A percentile compares a stretch with the other conserved stretches of the same genome.
Conservation (phyloP, 352 stramenopile genomes). For the Phytophthora fragariae region DNA sequence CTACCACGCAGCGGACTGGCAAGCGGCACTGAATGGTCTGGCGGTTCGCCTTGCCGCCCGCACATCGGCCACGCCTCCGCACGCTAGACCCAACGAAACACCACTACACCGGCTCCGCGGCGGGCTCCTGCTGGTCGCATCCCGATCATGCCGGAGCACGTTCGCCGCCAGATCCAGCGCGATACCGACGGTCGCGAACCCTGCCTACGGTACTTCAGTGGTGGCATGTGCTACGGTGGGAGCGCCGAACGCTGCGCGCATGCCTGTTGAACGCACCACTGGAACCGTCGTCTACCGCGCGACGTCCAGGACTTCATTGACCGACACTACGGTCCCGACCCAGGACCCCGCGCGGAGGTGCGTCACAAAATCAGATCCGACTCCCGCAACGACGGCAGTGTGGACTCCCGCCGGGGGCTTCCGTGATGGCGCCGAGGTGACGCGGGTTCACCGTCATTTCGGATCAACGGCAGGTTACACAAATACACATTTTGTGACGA, state of each 20-base stretch:
- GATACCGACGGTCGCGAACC: neutral
- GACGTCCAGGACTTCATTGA: no score
- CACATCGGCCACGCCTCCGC: neutral
- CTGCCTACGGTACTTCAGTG: neutral
- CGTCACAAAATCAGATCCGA: no score
- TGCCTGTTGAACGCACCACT: neutral
- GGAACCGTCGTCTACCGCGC: neutral
- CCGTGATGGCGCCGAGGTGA: no score
- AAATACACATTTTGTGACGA: no score
- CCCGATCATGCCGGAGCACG: neutral
- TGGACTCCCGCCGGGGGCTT: no score
- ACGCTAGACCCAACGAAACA: neutral
- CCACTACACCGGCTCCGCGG: no score
- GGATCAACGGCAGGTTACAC: no score
- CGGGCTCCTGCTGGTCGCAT: neutral
- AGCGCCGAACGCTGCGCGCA: neutral
- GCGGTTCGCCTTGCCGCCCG: neutral
- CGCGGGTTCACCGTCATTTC: no score
- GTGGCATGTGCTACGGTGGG: neutral
- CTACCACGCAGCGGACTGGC: neutral
- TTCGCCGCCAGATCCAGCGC: neutral
- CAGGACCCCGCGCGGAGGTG: no score
- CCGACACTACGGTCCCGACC: no score
- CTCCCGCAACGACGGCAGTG: no score
- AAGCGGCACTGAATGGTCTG: neutral